A percentile compares a stretch with the other conserved stretches of the same genome.
These are phyloP conservation scores for Stephanodiscus triporus DNA, from an alignment of 108 stramenopile genomes.

Conservation along the genomic window DNA sequence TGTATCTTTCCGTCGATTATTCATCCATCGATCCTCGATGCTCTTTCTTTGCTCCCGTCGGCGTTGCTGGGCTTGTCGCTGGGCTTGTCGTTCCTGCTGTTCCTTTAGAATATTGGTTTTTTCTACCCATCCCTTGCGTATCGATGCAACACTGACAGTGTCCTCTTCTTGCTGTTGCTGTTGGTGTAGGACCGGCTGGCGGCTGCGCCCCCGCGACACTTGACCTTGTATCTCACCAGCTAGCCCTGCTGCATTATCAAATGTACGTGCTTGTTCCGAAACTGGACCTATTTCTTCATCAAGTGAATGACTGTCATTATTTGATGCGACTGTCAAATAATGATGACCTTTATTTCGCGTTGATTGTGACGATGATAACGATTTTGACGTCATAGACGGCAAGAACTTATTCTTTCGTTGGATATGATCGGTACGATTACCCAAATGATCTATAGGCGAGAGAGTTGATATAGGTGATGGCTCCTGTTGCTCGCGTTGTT, in stretches of 20 bases:
- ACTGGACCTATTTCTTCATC: constrained; percentile 19
- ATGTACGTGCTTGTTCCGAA: constrained; percentile 23
- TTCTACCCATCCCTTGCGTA: constrained; percentile 33
- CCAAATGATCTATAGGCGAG: constrained; percentile 21
- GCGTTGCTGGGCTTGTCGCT: constrained; percentile 21
- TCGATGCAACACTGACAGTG: constrained; percentile 28
- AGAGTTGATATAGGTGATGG: constrained; percentile 5
- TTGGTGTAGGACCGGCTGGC: not conserved
- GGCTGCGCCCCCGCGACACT: not conserved
- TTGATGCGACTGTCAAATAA: not conserved
- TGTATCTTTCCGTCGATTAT: constrained; percentile 19
- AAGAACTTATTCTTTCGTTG: constrained; percentile 22
- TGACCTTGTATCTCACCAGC: not conserved
- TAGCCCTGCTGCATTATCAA: constrained; percentile 2
- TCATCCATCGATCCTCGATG: constrained; percentile 36
- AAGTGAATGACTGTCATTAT: not conserved
- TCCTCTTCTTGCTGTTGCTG: constrained; percentile 9
- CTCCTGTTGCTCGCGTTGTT: constrained; percentile 5
- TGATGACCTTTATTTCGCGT: not conserved
- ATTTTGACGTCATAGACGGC: not conserved
- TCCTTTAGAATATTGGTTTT: constrained; percentile 8
- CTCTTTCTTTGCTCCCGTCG: constrained; percentile 16
- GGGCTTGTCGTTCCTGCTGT: constrained; percentile 18
- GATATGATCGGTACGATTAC: constrained; percentile 24
- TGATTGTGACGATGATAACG: not conserved